Evolutionary conservation across 2,329 filamentous ascomycete species (phyloP), one percentile per base, ranked within the genome.

Genomic region (Ceratocystis destructans): DNA sequence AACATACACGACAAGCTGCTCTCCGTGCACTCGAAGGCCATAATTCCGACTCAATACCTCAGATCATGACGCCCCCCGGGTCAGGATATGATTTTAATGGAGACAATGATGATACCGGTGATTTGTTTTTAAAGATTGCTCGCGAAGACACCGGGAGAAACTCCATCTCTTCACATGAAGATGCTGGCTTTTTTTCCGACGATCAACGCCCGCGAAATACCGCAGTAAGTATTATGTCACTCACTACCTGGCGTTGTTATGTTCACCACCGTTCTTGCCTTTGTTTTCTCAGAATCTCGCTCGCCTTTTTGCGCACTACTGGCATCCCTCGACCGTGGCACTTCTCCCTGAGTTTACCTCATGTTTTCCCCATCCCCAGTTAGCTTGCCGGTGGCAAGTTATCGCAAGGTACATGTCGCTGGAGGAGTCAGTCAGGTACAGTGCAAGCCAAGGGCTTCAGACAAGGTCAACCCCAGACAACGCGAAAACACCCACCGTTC

Each of bases 41-140:
- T 28, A 69, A 69, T 48, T 74, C 75, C 41, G 75, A 77, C 62
- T 76, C 17, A 3, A 59, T 59, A n/a, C 57, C 66, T 15, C 46
- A 65, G 8, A 65, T 65, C 31, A 67, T 67, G 66, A 25, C 57
- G 20, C 63, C 63, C 6, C 25, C 44, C 10, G 46, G 46, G 15
- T 62, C 44, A 17, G 33, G 48, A 22, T 10, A 77, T 44, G 70
- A 70, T 20, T 64, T 33, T 46, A n/a, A 33, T 70, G 8, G 72
- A 80, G 63, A 75, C 74, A 53, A 59, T 31, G 82, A 85, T 65
- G 82, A 83, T 69, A 81, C 78, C 2, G 81, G 80, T 48, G 83
- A 85, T 69, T 75, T 85, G 50, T 85, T 85, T 69, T 77, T 85
- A 68, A 80, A 77, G 65, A 84, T 85, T 68, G 82, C 83, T 12